These are phyloP conservation scores for Xerocomellus intermedius DNA, from an alignment of 768 basidiomycete species.

Conservation along the genomic window DNA sequence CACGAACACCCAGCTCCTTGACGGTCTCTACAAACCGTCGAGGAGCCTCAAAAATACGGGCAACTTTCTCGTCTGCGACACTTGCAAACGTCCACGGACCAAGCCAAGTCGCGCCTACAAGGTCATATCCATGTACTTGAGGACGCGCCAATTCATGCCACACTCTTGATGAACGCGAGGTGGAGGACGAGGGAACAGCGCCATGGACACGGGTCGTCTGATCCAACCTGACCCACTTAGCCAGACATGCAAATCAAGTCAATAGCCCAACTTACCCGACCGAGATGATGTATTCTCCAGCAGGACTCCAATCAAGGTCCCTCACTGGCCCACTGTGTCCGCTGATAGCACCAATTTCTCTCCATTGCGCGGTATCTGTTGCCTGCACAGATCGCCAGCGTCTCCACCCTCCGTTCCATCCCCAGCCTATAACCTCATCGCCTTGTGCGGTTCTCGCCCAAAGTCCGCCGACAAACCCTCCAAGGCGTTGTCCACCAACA, in stretches of 20 bases:
- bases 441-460: constrained; percentile 61
- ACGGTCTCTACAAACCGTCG: constrained; percentile 68
- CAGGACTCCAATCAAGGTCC: constrained; percentile 83
- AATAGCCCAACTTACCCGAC: constrained; percentile 55
- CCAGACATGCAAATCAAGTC: background rate
- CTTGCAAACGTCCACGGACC: constrained; percentile 78
- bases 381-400: constrained; percentile 60
- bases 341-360: constrained; percentile 72
- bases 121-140: constrained; percentile 95
- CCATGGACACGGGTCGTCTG: constrained; percentile 92
- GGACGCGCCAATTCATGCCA: constrained; percentile 94
- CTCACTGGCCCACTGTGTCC: constrained; percentile 83
- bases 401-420: constrained; percentile 94
- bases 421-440: constrained; percentile 73
- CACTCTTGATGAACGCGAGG: constrained; percentile 19
- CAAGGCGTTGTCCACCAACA: constrained; percentile 83
- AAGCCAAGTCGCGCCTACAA: constrained; percentile 77
- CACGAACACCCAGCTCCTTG: constrained; percentile 48
- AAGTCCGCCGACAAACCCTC: constrained; percentile 89
- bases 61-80: constrained; percentile 95
- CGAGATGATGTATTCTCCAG: constrained; percentile 83
- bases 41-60: constrained; percentile 91
- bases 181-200: constrained; percentile 34
- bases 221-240: constrained; percentile 57
- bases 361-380: constrained; percentile 54